Conservation (phyloP, 2,329 filamentous ascomycete species). For the Simplicillium sp. region DNA sequence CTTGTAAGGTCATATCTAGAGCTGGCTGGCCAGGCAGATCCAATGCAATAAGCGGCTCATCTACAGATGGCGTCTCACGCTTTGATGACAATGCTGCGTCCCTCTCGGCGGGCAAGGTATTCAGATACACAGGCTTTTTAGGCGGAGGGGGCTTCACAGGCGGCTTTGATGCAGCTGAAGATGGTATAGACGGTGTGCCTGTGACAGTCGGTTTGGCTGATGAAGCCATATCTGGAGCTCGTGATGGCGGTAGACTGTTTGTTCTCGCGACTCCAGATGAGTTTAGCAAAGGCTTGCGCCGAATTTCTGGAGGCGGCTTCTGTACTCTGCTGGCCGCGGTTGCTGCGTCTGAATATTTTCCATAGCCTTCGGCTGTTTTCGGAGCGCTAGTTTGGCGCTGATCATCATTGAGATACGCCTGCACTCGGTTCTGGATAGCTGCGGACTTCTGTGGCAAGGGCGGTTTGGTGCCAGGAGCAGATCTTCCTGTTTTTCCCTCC, state of each 20-base stretch:
- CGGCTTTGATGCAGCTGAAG: constrained; percentile 13
- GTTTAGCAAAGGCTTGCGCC: constrained; percentile 38
- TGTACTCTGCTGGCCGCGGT: constrained; percentile 24
- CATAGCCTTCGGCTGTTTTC: constrained; percentile 79
- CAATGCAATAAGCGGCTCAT: constrained; percentile 31
- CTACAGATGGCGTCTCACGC: constrained; percentile 9
- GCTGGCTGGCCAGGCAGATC: constrained; percentile 38
- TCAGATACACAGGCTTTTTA: constrained; percentile 53
- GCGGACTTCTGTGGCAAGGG: constrained; percentile 51
- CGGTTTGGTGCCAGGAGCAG: constrained; percentile 39
- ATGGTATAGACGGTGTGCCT: constrained; percentile 9
- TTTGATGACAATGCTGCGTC: constrained; percentile 26
- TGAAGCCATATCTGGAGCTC: constrained; percentile 8
- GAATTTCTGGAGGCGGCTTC: constrained; percentile 32
- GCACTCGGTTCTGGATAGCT: constrained; percentile 88
- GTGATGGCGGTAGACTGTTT: constrained; percentile 15
- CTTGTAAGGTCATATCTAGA: constrained; percentile 44
- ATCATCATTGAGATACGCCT: constrained; percentile 74
- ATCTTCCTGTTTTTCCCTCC: constrained; percentile 24
- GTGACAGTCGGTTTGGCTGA: background rate
- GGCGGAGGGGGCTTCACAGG: constrained; percentile 41
- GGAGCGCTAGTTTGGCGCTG: constrained; percentile 49
- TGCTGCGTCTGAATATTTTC: constrained; percentile 62
- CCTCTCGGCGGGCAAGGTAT: constrained; percentile 35
- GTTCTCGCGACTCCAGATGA: constrained; percentile 18